Conservation (phyloP, 2,329 filamentous ascomycete genomes). For the Graphiopsis chlorocephala region DNA sequence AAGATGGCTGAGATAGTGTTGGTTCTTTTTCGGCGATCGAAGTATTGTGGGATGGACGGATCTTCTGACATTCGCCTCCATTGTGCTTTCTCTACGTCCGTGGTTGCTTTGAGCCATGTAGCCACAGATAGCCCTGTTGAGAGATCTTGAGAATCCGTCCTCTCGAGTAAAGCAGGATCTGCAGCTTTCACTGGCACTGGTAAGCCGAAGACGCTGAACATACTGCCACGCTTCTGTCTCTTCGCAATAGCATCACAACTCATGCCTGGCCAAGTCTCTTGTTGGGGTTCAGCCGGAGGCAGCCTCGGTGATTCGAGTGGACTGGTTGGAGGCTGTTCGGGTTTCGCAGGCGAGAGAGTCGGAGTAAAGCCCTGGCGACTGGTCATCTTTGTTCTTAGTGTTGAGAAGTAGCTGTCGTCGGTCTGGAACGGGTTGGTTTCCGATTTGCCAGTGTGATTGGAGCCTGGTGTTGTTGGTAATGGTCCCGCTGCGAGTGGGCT, state of each 20-base stretch:
- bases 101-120: not conserved
- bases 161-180: not conserved
- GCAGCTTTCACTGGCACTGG: not conserved
- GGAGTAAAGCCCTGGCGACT: slow-evolving; percentile 9
- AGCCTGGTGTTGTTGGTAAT: not conserved
- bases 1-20: not conserved
- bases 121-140: not conserved
- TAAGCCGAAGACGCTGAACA: slow-evolving; percentile 23
- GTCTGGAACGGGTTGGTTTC: slow-evolving; percentile 10
- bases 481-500: not conserved
- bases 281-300: not conserved
- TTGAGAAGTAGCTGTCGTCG: slow-evolving; percentile 15
- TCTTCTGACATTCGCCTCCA: slow-evolving; percentile 5
- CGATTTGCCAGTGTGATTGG: not conserved
- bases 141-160: not conserved
- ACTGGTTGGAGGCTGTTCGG: not conserved
- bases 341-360: slow-evolving; percentile 4
- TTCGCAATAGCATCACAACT: slow-evolving; percentile 4
- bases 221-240: slow-evolving; percentile 20
- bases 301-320: not conserved
- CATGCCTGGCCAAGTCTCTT: not conserved
- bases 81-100: not conserved
- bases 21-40: not conserved
- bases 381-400: slow-evolving; percentile 4
- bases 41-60: not conserved